Conservation (phyloP, 306 rosid species). For the Erythrophleum fordii region DNA sequence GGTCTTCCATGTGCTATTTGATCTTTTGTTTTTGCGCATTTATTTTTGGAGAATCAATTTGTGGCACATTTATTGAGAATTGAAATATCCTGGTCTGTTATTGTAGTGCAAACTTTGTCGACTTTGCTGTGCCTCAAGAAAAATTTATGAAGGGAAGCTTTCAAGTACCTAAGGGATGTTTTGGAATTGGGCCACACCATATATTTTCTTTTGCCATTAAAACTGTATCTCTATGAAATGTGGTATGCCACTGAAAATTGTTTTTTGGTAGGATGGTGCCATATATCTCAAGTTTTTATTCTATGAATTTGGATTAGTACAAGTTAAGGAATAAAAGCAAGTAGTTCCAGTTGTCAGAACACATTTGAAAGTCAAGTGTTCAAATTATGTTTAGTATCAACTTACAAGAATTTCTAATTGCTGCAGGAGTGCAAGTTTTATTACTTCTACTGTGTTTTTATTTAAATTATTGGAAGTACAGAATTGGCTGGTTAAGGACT, state of each 20-base stretch:
- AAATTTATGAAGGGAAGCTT: constrained; percentile 79
- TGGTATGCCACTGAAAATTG: not conserved
- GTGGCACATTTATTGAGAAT: not conserved
- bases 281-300: too few relatives aligned
- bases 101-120: constrained; percentile 84
- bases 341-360: too few relatives aligned
- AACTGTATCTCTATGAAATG: not conserved
- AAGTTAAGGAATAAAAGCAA: too few relatives aligned
- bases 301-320: too few relatives aligned
- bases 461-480: too few relatives aligned
- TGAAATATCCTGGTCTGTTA: constrained; percentile 31
- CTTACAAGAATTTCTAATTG: too few relatives aligned
- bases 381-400: too few relatives aligned
- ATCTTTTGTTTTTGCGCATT: not conserved
- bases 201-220: not conserved
- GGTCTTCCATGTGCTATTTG: not conserved
- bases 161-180: constrained; percentile 71
- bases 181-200: too few relatives aligned
- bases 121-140: constrained; percentile 77
- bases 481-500: too few relatives aligned
- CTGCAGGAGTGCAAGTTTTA: too few relatives aligned
- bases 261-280: not conserved
- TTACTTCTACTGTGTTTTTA: too few relatives aligned
- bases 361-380: too few relatives aligned
- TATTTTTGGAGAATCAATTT: not conserved